Conservation (phyloP, 2,329 filamentous ascomycete genomes). For the Ceratocystis papillata region DNA sequence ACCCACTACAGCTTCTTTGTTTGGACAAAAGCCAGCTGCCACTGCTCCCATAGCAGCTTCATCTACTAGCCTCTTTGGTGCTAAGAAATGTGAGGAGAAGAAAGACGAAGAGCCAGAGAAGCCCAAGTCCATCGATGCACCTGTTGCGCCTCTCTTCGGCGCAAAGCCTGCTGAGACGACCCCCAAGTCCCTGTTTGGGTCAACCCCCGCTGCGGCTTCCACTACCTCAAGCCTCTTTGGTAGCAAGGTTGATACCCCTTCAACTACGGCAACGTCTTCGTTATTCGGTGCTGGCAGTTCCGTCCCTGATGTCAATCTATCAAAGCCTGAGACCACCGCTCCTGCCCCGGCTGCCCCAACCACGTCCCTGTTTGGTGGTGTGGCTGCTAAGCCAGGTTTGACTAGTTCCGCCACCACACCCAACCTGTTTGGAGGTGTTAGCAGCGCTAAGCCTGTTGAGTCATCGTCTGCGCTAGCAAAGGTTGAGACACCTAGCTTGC, state of each 20-base stretch:
- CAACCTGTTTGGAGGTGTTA: constrained; percentile 23
- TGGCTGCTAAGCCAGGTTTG: constrained; percentile 11
- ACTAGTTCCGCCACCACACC: constrained; percentile 16
- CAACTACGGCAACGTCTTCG: background rate
- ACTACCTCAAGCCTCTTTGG: constrained; percentile 24
- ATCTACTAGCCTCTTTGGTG: constrained; percentile 33
- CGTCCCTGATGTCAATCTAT: background rate
- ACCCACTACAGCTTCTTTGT: constrained; percentile 25
- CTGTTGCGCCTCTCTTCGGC: constrained; percentile 27
- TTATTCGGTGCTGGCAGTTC: constrained; percentile 11
- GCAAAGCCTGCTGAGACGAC: constrained; percentile 19
- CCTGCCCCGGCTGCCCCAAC: background rate
- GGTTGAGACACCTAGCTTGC: constrained; percentile 14
- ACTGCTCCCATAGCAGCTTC: constrained; percentile 31
- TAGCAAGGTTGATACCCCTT: background rate
- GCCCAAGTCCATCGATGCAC: constrained; percentile 24
- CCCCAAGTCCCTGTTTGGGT: constrained; percentile 22
- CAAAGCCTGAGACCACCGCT: background rate
- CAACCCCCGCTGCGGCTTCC: constrained; percentile 14
- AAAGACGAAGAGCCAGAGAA: constrained; percentile 21
- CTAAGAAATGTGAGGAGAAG: constrained; percentile 28
- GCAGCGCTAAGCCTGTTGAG: constrained; percentile 28
- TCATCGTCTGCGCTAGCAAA: constrained; percentile 27
- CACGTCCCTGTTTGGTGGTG: constrained; percentile 14
- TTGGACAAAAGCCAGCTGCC: constrained; percentile 29